Percentiles rank a stretch among this genome's conserved stretches.
Conservation (phyloP, 2,329 filamentous ascomycete genomes). For the Pseudogymnoascus sp. region DNA sequence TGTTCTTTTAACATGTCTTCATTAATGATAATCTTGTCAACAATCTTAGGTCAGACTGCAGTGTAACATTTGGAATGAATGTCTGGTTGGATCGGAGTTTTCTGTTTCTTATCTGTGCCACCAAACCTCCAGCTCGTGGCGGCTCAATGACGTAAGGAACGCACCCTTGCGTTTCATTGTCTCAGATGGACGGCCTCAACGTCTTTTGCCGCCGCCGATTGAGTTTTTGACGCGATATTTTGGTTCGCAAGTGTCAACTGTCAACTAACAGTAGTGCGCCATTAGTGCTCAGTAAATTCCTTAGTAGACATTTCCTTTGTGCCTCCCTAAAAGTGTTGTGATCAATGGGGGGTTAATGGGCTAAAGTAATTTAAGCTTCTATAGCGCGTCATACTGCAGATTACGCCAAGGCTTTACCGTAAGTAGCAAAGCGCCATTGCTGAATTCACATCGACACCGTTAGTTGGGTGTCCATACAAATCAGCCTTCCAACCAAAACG, state of each 20-base stretch:
- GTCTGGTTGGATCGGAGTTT: not conserved
- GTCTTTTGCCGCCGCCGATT: conserved; percentile 5
- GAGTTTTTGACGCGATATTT: conserved; percentile 2
- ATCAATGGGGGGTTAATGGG: not conserved
- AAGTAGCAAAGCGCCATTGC: conserved; percentile 5
- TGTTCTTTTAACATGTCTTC: not conserved
- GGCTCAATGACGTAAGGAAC: conserved; percentile 1
- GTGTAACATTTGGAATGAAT: not conserved
- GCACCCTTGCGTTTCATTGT: conserved; percentile 9
- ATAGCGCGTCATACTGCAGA: conserved; percentile 7
- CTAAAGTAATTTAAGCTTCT: conserved; percentile 5
- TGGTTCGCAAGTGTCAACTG: not conserved
- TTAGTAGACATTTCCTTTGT: not conserved
- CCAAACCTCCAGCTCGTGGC: not conserved
- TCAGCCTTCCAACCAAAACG: conserved; percentile 1
- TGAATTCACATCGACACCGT: conserved; percentile 5
- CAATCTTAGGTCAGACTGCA: not conserved
- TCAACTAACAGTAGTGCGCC: not conserved
- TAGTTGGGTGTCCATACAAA: conserved; percentile 7
- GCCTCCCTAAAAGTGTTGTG: not conserved
- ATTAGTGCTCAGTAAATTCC: not conserved
- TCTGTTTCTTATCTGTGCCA: not conserved
- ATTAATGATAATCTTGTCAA: not conserved
- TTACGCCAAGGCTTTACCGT: conserved; percentile 6
- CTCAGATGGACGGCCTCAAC: not conserved